Base-by-base conservation (phyloP, 2,329 filamentous ascomycete genomes). In the Scedosporium apiospermum region DNA sequence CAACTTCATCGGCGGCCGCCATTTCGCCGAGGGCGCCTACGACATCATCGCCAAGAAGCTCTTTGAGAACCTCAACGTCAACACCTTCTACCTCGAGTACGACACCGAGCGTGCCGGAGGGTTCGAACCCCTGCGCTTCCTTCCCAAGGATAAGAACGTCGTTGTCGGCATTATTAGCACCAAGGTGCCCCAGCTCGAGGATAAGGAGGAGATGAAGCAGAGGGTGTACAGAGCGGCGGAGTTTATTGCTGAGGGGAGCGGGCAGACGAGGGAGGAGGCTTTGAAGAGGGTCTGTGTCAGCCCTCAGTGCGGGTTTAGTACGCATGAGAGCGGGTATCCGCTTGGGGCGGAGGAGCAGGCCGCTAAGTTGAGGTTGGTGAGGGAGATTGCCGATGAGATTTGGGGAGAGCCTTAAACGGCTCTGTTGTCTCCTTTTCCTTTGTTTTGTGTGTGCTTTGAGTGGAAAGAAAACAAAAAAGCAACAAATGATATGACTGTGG, bases 241-340 rank as follows among this genome's bases (percentile, higher is more conserved):
- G 59, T 87, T 85, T 72, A 82, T 92, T 27, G 88, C 88, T 0
- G 80, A 88, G 73, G 89, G 88, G 0, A 85, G 80, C 61, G 82
- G 82, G 9, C 79, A 88, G 74, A 83, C 78, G 2, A 78, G 79
- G 57, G 82, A 90, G 71, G 83, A 91, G 71, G 88, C 88, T 0
- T 76, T 93, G 12, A 81, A 88, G 73, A 83, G 87, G 67, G 76
- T 92, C 58, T 81, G 81, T 62, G 81, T 90, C 18, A 88, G 85
- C 70, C 88, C 88, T 0, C 88, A 91, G 76, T 90, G 87, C 71
- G 87, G 87, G 5, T 89, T 89, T 72, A 89, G 88, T 42, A 90
- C 86, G 42, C 89, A 93, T 71, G 85, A 88, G 67, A 85, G 82
- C 68, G 89, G 89, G 0, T 91, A 93, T 70, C 81, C 84, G 14